phyloP scores from a whole-genome alignment of 441 rosid genomes.

The Aleurites moluccanus region DNA sequence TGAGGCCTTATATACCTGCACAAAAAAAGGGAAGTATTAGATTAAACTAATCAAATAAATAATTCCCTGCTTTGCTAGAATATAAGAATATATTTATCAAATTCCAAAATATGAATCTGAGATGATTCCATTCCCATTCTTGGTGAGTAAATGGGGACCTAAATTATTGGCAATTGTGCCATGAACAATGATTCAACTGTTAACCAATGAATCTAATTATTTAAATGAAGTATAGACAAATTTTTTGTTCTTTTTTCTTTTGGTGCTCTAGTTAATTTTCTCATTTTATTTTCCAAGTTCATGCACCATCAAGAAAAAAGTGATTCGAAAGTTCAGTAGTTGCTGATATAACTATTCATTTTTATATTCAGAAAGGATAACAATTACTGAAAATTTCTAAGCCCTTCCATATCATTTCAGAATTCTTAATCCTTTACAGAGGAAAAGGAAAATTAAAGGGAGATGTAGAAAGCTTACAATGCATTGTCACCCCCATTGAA shows the following conservation, averaged over 20 bases:
- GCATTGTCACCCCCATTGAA: constrained; percentile 93
- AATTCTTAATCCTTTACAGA: not conserved
- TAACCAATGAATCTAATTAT: not conserved
- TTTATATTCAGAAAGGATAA: not conserved
- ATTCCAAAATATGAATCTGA: not conserved
- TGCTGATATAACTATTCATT: not conserved
- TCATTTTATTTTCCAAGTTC: not conserved
- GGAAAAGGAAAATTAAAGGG: not conserved
- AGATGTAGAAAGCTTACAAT: constrained; percentile 48
- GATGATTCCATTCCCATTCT: not conserved
- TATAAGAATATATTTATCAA: not conserved
- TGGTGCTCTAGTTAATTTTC: not conserved
- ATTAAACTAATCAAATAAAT: not conserved
- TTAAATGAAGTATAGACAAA: not conserved
- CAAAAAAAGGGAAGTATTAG: constrained; percentile 12
- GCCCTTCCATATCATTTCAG: not conserved
- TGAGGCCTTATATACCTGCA: constrained; percentile 87
- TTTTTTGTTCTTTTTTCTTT: too few species aligned
- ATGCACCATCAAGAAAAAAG: not conserved
- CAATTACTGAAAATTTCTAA: not conserved
- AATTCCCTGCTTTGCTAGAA: not conserved
- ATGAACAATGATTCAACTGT: not conserved
- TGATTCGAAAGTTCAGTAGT: not conserved
- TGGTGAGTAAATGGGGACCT: not conserved
- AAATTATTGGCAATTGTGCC: not conserved